These are phyloP conservation scores for Chamaecrista fasciculata DNA, from an alignment of 306 rosid genomes.

Conservation along the genomic window DNA sequence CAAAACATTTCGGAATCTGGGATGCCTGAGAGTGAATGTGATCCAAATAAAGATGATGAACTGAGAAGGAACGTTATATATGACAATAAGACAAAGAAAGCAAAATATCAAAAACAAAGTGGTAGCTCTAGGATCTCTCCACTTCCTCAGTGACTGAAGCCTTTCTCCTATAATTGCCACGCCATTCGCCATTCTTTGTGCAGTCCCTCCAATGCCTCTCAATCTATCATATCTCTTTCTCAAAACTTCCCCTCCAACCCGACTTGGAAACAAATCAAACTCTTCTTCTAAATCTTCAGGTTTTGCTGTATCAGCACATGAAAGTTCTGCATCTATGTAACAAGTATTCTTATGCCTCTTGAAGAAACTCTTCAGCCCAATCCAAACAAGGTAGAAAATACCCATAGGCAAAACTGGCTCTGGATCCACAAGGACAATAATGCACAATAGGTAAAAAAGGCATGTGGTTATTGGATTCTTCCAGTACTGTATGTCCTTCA, in stretches of 20 bases:
- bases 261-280: conserved; percentile 42
- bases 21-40: conserved; percentile 38
- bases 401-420: conserved; percentile 21
- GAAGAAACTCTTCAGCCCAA: conserved; percentile 22
- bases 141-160: conserved; percentile 37
- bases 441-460: conserved; percentile 27
- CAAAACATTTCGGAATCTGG: conserved; percentile 23
- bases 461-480: conserved; percentile 15
- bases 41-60: conserved; percentile 15
- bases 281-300: conserved; percentile 50
- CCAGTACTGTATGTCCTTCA: conserved; percentile 37
- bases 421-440: conserved; percentile 28
- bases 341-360: conserved; percentile 36
- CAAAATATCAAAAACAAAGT: conserved; percentile 32
- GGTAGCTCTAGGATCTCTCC: conserved; percentile 57
- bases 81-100: conserved; percentile 20
- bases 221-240: conserved; percentile 42
- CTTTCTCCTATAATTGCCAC: conserved; percentile 40
- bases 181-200: conserved; percentile 30
- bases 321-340: conserved; percentile 40
- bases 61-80: conserved; percentile 16
- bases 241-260: conserved; percentile 24
- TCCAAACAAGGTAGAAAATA: conserved; percentile 13
- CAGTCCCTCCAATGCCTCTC: conserved; percentile 30
- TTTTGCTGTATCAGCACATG: conserved; percentile 26